Conservation (phyloP, 768 basidiomycete genomes). For the Lepiota brunneoincarnata region DNA sequence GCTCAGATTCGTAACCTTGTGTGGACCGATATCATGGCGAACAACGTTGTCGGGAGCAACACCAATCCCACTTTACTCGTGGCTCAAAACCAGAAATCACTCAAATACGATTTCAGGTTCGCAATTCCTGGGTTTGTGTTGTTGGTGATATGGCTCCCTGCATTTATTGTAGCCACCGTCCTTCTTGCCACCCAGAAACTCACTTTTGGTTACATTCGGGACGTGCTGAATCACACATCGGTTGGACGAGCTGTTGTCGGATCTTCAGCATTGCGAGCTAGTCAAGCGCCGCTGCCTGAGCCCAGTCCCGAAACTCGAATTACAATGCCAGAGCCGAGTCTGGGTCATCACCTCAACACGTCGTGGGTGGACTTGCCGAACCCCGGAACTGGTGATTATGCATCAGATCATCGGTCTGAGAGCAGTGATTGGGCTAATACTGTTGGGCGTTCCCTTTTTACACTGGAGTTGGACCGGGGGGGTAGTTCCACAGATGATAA, state of each 20-base stretch:
- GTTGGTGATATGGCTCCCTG: not conserved
- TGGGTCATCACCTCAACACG: too few relatives aligned
- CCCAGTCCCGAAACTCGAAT: too few relatives aligned
- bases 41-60: not conserved
- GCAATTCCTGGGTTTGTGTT: conserved; percentile 3
- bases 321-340: too few relatives aligned
- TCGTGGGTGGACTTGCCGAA: too few relatives aligned
- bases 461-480: too few relatives aligned
- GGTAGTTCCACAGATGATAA: too few relatives aligned
- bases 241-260: conserved; percentile 1
- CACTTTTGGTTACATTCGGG: not conserved
- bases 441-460: too few relatives aligned
- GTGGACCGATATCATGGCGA: conserved; percentile 2
- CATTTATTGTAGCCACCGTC: not conserved
- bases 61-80: not conserved
- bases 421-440: too few relatives aligned
- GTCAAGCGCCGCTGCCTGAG: too few relatives aligned
- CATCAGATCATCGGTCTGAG: too few relatives aligned
- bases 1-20: not conserved
- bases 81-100: not conserved
- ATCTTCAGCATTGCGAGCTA: not conserved
- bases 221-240: not conserved
- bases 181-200: not conserved
- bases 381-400: too few relatives aligned
- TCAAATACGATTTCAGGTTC: conserved; percentile 2